Conservation (phyloP, 179 eudicot genomes). For the Spinacia oleracea region DNA sequence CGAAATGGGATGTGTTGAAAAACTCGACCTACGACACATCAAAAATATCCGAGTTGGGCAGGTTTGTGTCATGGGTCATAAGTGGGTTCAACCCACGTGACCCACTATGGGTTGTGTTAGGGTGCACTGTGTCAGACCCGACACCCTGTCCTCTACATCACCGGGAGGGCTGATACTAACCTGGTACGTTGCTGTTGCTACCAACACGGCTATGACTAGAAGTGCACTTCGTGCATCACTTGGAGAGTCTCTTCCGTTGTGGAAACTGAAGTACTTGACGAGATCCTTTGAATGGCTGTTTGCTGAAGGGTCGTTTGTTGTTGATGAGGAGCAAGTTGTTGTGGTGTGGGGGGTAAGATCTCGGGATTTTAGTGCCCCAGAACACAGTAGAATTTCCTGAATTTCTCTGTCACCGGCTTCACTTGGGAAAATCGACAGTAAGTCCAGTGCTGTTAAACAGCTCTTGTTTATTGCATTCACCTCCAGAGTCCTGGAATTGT, state of each 20-base stretch:
- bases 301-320: neutral
- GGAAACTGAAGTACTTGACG: constrained; percentile 39
- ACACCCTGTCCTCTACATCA: too few relatives aligned
- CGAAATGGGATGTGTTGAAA: too few relatives aligned
- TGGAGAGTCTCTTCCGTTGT: constrained; percentile 44
- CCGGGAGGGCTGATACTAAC: constrained; percentile 40
- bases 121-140: too few relatives aligned
- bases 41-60: too few relatives aligned
- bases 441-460: constrained; percentile 48
- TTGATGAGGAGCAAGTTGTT: neutral
- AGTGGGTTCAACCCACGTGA: too few relatives aligned
- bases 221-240: constrained; percentile 45
- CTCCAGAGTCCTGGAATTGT: constrained; percentile 25
- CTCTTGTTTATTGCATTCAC: constrained; percentile 40
- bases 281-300: neutral
- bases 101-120: too few relatives aligned
- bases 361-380: constrained; percentile 36
- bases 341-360: constrained; percentile 19
- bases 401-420: constrained; percentile 53
- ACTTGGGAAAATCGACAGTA: constrained; percentile 37
- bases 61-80: too few relatives aligned
- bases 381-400: constrained; percentile 35
- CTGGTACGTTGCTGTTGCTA: constrained; percentile 49
- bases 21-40: too few relatives aligned
- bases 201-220: constrained; percentile 43